Evolutionary conservation across 2,329 filamentous ascomycete species (phyloP).

Genomic region (Trichophyton schoenleinii): DNA sequence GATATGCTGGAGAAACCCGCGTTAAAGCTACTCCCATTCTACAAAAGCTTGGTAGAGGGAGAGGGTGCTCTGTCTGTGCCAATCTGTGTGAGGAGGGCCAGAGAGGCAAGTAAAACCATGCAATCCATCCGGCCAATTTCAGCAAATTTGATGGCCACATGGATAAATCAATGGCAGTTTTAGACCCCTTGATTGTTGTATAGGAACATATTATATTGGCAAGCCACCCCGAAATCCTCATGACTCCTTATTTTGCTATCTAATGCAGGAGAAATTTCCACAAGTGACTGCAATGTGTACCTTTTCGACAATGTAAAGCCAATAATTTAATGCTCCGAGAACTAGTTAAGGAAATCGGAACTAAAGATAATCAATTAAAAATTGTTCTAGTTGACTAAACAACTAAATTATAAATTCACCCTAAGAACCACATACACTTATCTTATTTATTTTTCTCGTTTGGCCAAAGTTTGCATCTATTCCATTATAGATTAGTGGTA

Average conservation of each 20-base stretch:
- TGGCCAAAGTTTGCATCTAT: too few relatives aligned
- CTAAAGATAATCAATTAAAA: too few relatives aligned
- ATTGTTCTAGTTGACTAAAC: too few relatives aligned
- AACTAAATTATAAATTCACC: too few relatives aligned
- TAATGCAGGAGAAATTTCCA: too few relatives aligned
- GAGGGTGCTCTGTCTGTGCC: slow-evolving; percentile 20
- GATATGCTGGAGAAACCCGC: slow-evolving; percentile 37
- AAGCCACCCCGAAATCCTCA: neutral
- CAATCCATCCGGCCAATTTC: slow-evolving; percentile 28
- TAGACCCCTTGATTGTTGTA: neutral
- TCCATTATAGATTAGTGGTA: too few relatives aligned
- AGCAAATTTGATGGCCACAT: neutral
- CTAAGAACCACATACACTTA: too few relatives aligned
- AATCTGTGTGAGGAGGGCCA: slow-evolving; percentile 33
- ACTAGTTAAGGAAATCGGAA: too few relatives aligned
- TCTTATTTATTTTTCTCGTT: too few relatives aligned
- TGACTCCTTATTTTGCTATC: neutral
- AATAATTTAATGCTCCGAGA: too few relatives aligned
- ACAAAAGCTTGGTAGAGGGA: slow-evolving; percentile 24
- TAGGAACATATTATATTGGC: neutral
- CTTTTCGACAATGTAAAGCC: too few relatives aligned
- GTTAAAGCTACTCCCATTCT: slow-evolving; percentile 43
- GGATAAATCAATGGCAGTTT: neutral
- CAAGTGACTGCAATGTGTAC: too few relatives aligned
- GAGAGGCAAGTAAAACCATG: slow-evolving; percentile 33